phyloP scores from a whole-genome alignment of 805 yeast species.

The Ogataea wickerhamii region DNA sequence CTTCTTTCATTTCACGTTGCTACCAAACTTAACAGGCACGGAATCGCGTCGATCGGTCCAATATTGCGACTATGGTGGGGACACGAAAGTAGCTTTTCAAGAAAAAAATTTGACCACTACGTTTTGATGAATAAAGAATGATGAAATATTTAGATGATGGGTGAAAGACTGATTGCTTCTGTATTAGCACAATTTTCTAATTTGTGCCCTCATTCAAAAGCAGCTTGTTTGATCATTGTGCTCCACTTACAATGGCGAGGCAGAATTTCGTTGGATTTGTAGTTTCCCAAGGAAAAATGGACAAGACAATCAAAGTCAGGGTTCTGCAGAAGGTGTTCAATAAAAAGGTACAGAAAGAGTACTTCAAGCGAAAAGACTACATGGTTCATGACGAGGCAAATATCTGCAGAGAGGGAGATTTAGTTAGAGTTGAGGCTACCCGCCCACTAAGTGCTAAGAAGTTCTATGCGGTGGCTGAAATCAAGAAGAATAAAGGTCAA shows the following conservation, averaged over 20 bases:
- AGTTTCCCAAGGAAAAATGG: constrained; percentile 93
- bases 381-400: constrained; percentile 93
- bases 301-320: constrained; percentile 90
- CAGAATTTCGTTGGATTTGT: constrained; percentile 91
- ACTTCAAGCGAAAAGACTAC: constrained; percentile 74
- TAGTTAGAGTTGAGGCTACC: constrained; percentile 87
- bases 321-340: constrained; percentile 76
- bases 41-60: no score
- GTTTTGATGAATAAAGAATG: no score
- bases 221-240: no score
- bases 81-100: no score
- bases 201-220: no score
- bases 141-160: no score
- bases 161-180: no score
- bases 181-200: no score
- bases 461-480: constrained; percentile 88
- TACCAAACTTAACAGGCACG: no score
- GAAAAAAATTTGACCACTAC: no score
- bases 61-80: no score
- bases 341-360: constrained; percentile 66
- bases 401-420: constrained; percentile 89
- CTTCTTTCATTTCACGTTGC: no score
- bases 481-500: constrained; percentile 84
- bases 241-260: constrained; percentile 80
- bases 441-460: constrained; percentile 82